phyloP scores from a whole-genome alignment of 2,329 filamentous ascomycete species.

The Aspergillus ruber region DNA sequence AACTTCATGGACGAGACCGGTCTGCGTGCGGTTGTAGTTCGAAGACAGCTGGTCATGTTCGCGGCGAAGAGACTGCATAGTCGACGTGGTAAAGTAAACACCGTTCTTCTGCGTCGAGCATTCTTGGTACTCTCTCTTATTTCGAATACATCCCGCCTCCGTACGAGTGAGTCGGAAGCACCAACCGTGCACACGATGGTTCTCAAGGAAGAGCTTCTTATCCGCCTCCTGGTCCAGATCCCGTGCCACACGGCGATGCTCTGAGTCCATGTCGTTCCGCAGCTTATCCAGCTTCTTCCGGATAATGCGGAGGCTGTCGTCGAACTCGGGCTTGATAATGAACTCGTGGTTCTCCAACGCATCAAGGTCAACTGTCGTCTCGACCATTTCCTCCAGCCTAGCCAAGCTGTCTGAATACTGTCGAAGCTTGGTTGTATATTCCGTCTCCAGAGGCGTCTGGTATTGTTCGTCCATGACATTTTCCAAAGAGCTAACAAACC shows the following conservation, averaged over 20 bases:
- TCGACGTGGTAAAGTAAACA: conserved; percentile 91
- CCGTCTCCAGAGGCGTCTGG: conserved; percentile 73
- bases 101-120: conserved; percentile 98
- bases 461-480: conserved; percentile 94
- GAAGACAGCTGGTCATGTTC: conserved; percentile 92
- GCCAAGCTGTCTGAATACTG: conserved; percentile 70
- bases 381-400: conserved; percentile 94
- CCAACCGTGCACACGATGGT: conserved; percentile 92
- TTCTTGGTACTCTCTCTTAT: conserved; percentile 83
- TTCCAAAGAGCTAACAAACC: conserved; percentile 81
- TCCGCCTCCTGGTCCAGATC: conserved; percentile 90
- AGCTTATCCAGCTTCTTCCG: conserved; percentile 84
- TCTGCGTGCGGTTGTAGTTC: conserved; percentile 92
- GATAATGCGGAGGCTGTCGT: conserved; percentile 80
- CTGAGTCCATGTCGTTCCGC: conserved; percentile 71
- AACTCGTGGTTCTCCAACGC: conserved; percentile 96
- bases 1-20: conserved; percentile 83
- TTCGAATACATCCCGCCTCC: conserved; percentile 88
- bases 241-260: conserved; percentile 67
- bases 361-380: conserved; percentile 93
- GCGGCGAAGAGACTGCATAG: conserved; percentile 69
- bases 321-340: conserved; percentile 97
- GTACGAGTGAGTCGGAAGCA: conserved; percentile 88
- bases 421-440: conserved; percentile 78
- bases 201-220: conserved; percentile 97